Percentiles rank a stretch among this genome's conserved stretches.
Evolutionary conservation across 139 green algal species (phyloP).

Genomic region (Chlorella sp.): DNA sequence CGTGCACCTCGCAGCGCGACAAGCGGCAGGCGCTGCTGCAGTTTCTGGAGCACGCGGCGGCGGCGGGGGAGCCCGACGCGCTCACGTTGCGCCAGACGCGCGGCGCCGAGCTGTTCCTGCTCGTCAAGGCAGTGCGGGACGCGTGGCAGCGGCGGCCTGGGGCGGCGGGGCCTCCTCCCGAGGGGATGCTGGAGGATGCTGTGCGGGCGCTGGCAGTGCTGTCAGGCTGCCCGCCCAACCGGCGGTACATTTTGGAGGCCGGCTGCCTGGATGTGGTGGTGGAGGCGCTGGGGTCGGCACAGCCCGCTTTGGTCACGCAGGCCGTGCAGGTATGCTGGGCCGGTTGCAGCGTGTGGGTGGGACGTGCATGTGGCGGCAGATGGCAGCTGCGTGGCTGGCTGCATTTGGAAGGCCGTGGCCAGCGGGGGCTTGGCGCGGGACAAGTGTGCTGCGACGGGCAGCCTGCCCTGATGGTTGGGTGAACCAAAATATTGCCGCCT

Average conservation of each 20-base stretch:
- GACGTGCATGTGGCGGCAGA: too few species aligned
- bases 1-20: neutral
- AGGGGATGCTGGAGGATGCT: slow-evolving; percentile 16
- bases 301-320: neutral
- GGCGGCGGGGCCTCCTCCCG: neutral
- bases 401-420: neutral
- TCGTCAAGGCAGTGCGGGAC: slow-evolving; percentile 26
- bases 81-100: slow-evolving; percentile 32
- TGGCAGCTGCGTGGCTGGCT: neutral
- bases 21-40: slow-evolving; percentile 39
- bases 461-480: neutral
- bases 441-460: too few species aligned
- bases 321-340: neutral
- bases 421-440: too few species aligned
- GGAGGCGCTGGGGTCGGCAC: slow-evolving; percentile 10
- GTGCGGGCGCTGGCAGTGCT: slow-evolving; percentile 48
- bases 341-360: too few species aligned
- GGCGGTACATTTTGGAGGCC: slow-evolving; percentile 47
- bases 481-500: neutral
- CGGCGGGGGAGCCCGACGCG: slow-evolving; percentile 30
- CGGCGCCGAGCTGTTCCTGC: slow-evolving; percentile 38
- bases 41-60: slow-evolving; percentile 49
- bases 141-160: neutral
- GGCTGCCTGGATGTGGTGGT: slow-evolving; percentile 45
- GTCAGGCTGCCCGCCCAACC: slow-evolving; percentile 38